Evolutionary conservation across 805 yeast genomes (phyloP).

Genomic region (Wickerhamomyces chambardii): DNA sequence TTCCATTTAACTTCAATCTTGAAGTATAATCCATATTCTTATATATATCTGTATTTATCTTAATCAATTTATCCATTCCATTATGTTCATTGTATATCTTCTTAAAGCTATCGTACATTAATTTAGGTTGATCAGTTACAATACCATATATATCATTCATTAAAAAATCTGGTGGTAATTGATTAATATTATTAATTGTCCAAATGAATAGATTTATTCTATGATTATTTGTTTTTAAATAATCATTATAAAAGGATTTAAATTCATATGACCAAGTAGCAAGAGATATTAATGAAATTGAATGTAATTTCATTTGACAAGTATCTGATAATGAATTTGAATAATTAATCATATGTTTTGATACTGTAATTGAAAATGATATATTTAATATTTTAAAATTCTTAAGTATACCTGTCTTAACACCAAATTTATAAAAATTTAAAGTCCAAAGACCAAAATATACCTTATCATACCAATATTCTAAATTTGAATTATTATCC

Average conservation of each 20-base stretch:
- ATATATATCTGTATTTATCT: no score
- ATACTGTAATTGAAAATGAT: constrained; percentile 22
- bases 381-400: constrained; percentile 26
- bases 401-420: constrained; percentile 25
- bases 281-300: constrained; percentile 39
- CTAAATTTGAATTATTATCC: constrained; percentile 26
- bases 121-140: not conserved
- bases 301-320: constrained; percentile 41
- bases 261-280: constrained; percentile 36
- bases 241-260: constrained; percentile 16
- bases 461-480: constrained; percentile 34
- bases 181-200: constrained; percentile 33
- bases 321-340: constrained; percentile 25
- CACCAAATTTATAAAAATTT: constrained; percentile 34
- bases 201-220: constrained; percentile 37
- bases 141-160: not conserved
- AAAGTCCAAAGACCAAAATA: constrained; percentile 46
- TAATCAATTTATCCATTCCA: no score
- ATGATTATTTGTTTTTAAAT: constrained; percentile 19
- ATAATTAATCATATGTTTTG: constrained; percentile 24
- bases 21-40: no score
- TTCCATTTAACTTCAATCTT: no score
- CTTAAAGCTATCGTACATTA: not conserved
- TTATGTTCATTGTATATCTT: no score
- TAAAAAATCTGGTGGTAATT: not conserved